Evolutionary conservation across 2,329 filamentous ascomycete genomes (phyloP).

Genomic region (Penicillium sp.): DNA sequence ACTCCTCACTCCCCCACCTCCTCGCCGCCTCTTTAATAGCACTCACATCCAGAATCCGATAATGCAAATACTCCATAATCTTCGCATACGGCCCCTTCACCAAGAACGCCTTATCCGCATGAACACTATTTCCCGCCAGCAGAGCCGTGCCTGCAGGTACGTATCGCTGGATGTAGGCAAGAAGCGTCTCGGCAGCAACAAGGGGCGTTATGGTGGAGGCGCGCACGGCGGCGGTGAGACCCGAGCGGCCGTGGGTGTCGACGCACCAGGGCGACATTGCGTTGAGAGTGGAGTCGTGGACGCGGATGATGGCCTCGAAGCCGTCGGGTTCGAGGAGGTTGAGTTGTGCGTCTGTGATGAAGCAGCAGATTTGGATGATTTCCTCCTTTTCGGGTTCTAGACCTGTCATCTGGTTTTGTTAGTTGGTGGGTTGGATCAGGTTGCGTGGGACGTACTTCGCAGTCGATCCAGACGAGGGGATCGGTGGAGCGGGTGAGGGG

Average conservation of each 20-base stretch:
- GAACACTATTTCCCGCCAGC: constrained; percentile 87
- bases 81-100: constrained; percentile 65
- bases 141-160: constrained; percentile 65
- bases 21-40: constrained; percentile 83
- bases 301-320: constrained; percentile 75
- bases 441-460: constrained; percentile 49
- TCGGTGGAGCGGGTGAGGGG: constrained; percentile 50
- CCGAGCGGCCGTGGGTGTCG: constrained; percentile 70
- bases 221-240: constrained; percentile 71
- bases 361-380: constrained; percentile 87
- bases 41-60: constrained; percentile 89
- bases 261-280: constrained; percentile 88
- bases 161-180: constrained; percentile 69
- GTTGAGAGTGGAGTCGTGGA: constrained; percentile 63
- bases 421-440: not conserved
- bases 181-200: constrained; percentile 65
- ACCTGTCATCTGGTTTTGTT: constrained; percentile 74
- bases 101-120: constrained; percentile 81
- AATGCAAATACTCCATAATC: constrained; percentile 73
- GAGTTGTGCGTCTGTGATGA: constrained; percentile 77
- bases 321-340: constrained; percentile 69
- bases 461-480: constrained; percentile 83
- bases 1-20: constrained; percentile 66
- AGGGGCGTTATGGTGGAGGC: constrained; percentile 66
- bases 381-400: constrained; percentile 71